These are phyloP conservation scores for Psilocybe cubensis DNA, from an alignment of 768 basidiomycete species.

Conservation along the genomic window DNA sequence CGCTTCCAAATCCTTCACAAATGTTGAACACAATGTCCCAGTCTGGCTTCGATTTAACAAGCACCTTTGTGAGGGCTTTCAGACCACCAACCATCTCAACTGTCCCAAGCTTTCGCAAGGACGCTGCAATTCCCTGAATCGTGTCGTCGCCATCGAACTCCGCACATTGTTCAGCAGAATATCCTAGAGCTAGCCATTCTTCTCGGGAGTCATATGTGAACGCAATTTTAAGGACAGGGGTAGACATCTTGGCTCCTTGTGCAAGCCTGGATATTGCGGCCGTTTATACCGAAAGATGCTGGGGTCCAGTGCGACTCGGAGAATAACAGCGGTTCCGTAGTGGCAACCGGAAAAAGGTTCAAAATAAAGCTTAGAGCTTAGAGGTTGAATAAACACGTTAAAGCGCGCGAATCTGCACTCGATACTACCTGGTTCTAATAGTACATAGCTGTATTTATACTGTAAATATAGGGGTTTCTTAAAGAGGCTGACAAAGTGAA, in stretches of 20 bases:
- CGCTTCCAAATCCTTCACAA: conserved; percentile 22
- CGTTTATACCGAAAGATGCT: no score
- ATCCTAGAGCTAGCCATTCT: conserved; percentile 19
- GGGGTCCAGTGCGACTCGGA: no score
- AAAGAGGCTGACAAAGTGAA: no score
- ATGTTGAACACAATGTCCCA: conserved; percentile 31
- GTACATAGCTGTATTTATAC: no score
- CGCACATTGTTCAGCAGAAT: conserved; percentile 19
- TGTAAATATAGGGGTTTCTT: no score
- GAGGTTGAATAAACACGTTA: no score
- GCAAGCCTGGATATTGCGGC: no score
- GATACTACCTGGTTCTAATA: no score
- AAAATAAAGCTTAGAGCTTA: no score
- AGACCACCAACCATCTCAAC: conserved; percentile 25
- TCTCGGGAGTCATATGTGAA: conserved; percentile 21
- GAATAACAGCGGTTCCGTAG: no score
- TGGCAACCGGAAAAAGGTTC: no score
- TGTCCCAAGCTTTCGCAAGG: conserved; percentile 18
- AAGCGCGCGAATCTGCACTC: no score
- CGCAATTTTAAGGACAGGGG: conserved; percentile 12
- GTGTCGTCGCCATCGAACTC: conserved; percentile 23
- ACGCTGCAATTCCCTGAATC: conserved; percentile 20
- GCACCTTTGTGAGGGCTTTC: conserved; percentile 15
- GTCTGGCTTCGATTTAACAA: conserved; percentile 10
- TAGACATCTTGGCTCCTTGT: neutral